Evolutionary conservation across 1,284 basidiomycete species (phyloP).

Genomic region (Irpex lacteus): DNA sequence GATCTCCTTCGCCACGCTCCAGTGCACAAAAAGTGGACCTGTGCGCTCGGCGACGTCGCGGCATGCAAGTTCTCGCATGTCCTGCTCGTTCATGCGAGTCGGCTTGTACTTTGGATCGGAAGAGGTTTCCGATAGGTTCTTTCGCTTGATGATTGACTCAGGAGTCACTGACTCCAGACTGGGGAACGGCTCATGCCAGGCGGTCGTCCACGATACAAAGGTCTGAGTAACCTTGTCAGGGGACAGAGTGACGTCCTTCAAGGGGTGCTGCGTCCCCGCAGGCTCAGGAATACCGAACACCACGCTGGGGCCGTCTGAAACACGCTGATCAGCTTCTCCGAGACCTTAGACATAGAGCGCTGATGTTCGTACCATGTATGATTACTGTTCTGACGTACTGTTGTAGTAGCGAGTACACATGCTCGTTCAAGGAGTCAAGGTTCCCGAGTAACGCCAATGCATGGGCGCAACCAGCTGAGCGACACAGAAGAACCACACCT

Average conservation of each 20-base stretch:
- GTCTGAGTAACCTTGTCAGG: neutral
- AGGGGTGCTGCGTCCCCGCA: neutral
- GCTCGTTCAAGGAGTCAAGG: constrained; percentile 1
- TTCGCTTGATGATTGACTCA: neutral
- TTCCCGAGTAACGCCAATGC: neutral
- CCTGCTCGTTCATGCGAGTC: neutral
- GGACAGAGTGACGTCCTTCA: neutral
- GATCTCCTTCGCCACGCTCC: constrained; percentile 4
- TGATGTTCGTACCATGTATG: constrained; percentile 6
- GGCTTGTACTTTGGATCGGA: neutral
- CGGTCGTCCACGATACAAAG: neutral
- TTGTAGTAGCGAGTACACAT: neutral
- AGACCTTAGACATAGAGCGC: neutral
- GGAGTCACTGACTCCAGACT: neutral
- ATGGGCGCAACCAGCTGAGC: neutral
- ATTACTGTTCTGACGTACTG: constrained; percentile 3
- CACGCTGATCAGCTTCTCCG: neutral
- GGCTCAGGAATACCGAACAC: neutral
- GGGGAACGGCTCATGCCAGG: neutral
- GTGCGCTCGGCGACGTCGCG: neutral
- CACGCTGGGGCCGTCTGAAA: neutral
- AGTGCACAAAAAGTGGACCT: neutral
- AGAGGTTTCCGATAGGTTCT: neutral
- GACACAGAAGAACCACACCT: constrained; percentile 2
- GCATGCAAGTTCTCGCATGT: neutral